These are phyloP conservation scores for Penicillium goetzii DNA, from an alignment of 495 filamentous ascomycete genomes.

Conservation along the genomic window DNA sequence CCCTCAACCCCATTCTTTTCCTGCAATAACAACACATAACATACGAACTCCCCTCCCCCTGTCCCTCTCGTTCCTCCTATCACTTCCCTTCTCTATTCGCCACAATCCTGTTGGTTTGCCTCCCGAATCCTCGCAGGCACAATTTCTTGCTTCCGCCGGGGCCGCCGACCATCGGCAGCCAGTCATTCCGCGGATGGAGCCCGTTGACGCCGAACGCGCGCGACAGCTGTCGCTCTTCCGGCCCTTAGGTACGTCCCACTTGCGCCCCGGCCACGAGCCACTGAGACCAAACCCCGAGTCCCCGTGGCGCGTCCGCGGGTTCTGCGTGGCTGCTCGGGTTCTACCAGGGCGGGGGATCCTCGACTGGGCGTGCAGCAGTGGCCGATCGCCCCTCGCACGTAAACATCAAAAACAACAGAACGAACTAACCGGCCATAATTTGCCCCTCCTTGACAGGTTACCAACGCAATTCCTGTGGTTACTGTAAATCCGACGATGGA, in stretches of 20 bases:
- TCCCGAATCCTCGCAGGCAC: slow-evolving; percentile 7
- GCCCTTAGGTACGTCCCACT: slow-evolving; percentile 49
- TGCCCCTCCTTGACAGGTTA: slow-evolving; percentile 42
- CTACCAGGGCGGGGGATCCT: slow-evolving; percentile 16
- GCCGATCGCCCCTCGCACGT: slow-evolving; percentile 9
- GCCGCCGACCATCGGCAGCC: slow-evolving; percentile 14
- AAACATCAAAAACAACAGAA: slow-evolving; percentile 11
- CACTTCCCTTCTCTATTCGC: slow-evolving; percentile 7
- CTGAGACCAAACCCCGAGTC: slow-evolving; percentile 36
- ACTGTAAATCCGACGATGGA: slow-evolving; percentile 58
- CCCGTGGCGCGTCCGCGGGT: slow-evolving; percentile 51
- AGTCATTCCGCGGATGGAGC: slow-evolving; percentile 33
- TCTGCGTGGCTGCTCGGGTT: slow-evolving; percentile 20
- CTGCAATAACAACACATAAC: slow-evolving; percentile 3
- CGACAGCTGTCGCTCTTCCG: slow-evolving; percentile 53
- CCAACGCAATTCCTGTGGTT: slow-evolving; percentile 57
- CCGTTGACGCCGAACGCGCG: slow-evolving; percentile 52
- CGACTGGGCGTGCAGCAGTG: slow-evolving; percentile 6
- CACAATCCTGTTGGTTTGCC: slow-evolving; percentile 21
- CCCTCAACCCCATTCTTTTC: slow-evolving; percentile 3
- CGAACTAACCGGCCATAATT: slow-evolving; percentile 21
- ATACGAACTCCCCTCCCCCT: not conserved
- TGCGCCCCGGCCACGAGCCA: slow-evolving; percentile 36
- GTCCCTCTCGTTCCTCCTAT: not conserved
- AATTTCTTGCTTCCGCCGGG: slow-evolving; percentile 26